Conservation (phyloP, 2,329 filamentous ascomycete species). For the Penicillium sp. region DNA sequence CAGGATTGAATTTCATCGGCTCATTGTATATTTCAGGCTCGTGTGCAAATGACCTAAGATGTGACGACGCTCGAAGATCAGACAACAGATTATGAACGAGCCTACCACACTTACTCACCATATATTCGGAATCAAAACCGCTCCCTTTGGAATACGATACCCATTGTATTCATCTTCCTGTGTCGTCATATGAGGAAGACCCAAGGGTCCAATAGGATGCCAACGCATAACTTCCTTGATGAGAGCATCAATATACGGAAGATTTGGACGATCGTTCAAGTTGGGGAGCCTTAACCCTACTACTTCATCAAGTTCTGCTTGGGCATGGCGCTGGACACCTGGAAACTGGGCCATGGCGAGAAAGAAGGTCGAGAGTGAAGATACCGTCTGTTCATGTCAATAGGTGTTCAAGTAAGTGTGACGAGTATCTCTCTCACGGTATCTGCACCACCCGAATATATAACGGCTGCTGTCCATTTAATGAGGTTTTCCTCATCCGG, state of each 20-base stretch:
- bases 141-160: neutral
- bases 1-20: constrained; percentile 43
- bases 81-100: neutral
- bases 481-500: neutral
- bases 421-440: neutral
- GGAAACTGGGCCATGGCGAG: too few relatives aligned
- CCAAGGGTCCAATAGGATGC: neutral
- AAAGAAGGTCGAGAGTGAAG: too few relatives aligned
- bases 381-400: too few relatives aligned
- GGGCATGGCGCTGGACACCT: too few relatives aligned
- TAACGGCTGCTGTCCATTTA: neutral
- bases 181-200: neutral
- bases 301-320: too few relatives aligned
- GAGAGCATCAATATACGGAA: too few relatives aligned
- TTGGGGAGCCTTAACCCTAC: neutral
- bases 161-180: neutral
- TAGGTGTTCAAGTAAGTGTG: too few relatives aligned
- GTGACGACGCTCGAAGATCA: neutral
- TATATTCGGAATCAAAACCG: neutral
- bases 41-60: constrained; percentile 17
- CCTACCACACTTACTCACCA: neutral
- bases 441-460: neutral
- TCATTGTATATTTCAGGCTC: constrained; percentile 37
- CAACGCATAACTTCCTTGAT: too few relatives aligned
- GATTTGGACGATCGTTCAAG: too few relatives aligned